Evolutionary conservation across 768 basidiomycete genomes (phyloP).

Genomic region (Suillus bovinus): DNA sequence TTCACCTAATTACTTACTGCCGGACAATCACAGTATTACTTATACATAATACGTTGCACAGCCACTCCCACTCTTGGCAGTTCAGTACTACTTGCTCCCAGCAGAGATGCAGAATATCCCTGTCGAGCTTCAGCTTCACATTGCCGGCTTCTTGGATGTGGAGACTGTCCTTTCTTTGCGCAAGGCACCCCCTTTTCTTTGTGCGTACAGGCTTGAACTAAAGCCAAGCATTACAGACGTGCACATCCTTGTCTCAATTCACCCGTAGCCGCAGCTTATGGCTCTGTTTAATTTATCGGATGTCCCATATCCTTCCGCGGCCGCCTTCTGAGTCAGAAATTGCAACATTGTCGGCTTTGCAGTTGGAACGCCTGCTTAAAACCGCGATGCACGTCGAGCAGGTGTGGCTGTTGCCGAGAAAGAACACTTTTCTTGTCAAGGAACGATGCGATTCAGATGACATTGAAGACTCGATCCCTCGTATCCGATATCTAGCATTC

Average conservation of each 20-base stretch:
- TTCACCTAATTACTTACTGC: neutral
- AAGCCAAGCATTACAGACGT: constrained; percentile 21
- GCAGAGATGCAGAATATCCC: constrained; percentile 15
- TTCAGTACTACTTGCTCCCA: neutral
- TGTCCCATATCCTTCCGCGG: constrained; percentile 17
- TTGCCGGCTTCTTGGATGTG: constrained; percentile 18
- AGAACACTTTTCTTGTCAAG: neutral
- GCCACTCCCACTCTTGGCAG: neutral
- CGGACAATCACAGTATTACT: neutral
- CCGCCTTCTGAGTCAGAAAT: constrained; percentile 18
- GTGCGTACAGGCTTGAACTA: neutral
- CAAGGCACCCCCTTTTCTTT: constrained; percentile 13
- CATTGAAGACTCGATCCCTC: neutral
- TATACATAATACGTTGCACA: neutral
- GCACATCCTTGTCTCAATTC: constrained; percentile 19
- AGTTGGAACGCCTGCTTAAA: constrained; percentile 18
- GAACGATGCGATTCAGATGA: neutral
- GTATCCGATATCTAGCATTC: constrained; percentile 14
- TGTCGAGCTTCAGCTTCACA: constrained; percentile 17
- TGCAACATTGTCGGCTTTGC: constrained; percentile 10
- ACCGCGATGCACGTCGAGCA: constrained; percentile 17
- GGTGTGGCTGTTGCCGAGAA: constrained; percentile 19
- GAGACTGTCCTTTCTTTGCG: constrained; percentile 20
- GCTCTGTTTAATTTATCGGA: constrained; percentile 16
- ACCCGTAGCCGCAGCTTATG: constrained; percentile 22